phyloP scores from a whole-genome alignment of 345 rosid genomes.

The Rhizophora mangle region DNA sequence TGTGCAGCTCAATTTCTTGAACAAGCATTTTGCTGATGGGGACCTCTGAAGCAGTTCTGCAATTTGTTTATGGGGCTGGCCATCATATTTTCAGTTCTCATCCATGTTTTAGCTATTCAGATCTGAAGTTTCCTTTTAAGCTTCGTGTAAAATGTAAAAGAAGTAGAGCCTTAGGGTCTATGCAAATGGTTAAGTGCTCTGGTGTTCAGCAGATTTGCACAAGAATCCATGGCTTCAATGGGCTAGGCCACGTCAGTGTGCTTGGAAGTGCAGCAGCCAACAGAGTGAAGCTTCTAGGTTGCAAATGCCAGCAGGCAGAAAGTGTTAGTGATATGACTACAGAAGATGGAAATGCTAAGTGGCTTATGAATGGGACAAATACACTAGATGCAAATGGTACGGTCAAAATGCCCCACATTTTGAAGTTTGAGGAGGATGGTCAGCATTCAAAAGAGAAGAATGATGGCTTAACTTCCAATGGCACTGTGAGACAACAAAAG shows the following conservation, averaged over 20 bases:
- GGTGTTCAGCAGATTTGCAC: constrained; percentile 14
- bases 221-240: constrained; percentile 13
- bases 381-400: constrained; percentile 39
- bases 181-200: constrained; percentile 25
- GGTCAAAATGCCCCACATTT: constrained; percentile 18
- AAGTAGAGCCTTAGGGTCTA: constrained; percentile 27
- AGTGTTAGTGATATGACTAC: constrained; percentile 32
- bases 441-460: constrained; percentile 36
- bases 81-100: constrained; percentile 33
- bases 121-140: constrained; percentile 22
- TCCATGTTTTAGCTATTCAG: constrained; percentile 22
- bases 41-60: constrained; percentile 49
- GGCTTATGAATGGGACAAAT: constrained; percentile 42
- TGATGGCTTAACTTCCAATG: constrained; percentile 32
- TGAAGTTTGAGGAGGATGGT: constrained; percentile 34
- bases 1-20: neutral
- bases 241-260: constrained; percentile 11
- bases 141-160: constrained; percentile 22
- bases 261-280: constrained; percentile 3
- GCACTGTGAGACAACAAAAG: constrained; percentile 17
- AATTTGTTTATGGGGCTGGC: constrained; percentile 41
- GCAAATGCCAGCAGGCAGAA: constrained; percentile 57
- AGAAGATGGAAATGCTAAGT: constrained; percentile 27
- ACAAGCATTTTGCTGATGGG: constrained; percentile 33
- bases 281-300: constrained; percentile 24